A percentile compares a stretch with the other conserved stretches of the same genome.
Conservation (phyloP, 129 eudicot genomes). For the carrot (Daucus carota) region DH1_v3.0 NC_030387.2:40007501-40008000, state of each 20-base stretch:
- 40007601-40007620: conserved; percentile 36
- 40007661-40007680: conserved; percentile 21
- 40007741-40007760: conserved; percentile 50
- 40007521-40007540: conserved; percentile 30
- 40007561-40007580: conserved; percentile 43
- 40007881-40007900: no score
- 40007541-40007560: conserved; percentile 20
- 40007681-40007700: conserved; percentile 32
- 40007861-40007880: conserved; percentile 26
- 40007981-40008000: no score
- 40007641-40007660: conserved; percentile 27
- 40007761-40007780: conserved; percentile 24
- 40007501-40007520: conserved; percentile 36
- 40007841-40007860: conserved; percentile 21
- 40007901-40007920: no score
- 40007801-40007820: conserved; percentile 40
- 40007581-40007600: conserved; percentile 27
- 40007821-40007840: conserved; percentile 35
- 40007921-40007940: no score
- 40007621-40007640: conserved; percentile 38
- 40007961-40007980: no score
- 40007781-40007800: conserved; percentile 32
- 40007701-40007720: conserved; percentile 13
- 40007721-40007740: conserved; percentile 19
- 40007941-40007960: no score